These are phyloP conservation scores for Pythium aristosporum DNA, from an alignment of 352 stramenopile species.

Conservation along the genomic window DNA sequence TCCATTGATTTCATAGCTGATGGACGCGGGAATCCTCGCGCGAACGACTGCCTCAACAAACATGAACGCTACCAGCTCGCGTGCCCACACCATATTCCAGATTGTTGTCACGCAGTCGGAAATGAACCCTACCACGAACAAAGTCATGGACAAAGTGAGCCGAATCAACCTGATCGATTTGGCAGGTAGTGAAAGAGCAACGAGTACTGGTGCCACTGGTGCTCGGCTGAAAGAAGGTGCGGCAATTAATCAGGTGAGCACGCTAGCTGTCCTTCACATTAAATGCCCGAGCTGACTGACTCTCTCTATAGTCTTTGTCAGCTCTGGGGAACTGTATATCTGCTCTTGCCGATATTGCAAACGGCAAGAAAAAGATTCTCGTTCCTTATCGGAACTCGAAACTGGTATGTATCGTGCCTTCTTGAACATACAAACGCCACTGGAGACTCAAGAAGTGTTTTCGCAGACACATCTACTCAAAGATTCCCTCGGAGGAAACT, in stretches of 20 bases:
- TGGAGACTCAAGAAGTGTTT: background rate
- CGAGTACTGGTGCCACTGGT: slow-evolving; percentile 88
- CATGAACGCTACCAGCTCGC: slow-evolving; percentile 86
- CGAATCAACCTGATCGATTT: slow-evolving; percentile 92
- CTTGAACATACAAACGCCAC: background rate
- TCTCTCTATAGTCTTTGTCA: slow-evolving; percentile 62
- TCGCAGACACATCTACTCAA: slow-evolving; percentile 80
- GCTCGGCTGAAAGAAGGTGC: slow-evolving; percentile 90
- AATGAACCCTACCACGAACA: slow-evolving; percentile 62
- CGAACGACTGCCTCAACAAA: slow-evolving; percentile 84
- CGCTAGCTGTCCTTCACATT: background rate
- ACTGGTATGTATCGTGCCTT: slow-evolving; percentile 50
- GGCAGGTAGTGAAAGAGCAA: slow-evolving; percentile 87
- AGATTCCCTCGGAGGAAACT: slow-evolving; percentile 85
- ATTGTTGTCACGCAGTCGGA: slow-evolving; percentile 84
- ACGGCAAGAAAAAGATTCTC: slow-evolving; percentile 84
- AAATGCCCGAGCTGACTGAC: background rate
- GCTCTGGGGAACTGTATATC: slow-evolving; percentile 93
- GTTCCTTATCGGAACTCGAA: slow-evolving; percentile 93
- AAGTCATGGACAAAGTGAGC: slow-evolving; percentile 83
- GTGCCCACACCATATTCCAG: slow-evolving; percentile 83
- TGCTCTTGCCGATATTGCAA: slow-evolving; percentile 81
- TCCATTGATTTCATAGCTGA: slow-evolving; percentile 41
- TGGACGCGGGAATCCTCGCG: slow-evolving; percentile 82
- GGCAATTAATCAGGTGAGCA: slow-evolving; percentile 89